Evolutionary conservation across 768 basidiomycete genomes (phyloP).

Genomic region (Lactarius tabidus): DNA sequence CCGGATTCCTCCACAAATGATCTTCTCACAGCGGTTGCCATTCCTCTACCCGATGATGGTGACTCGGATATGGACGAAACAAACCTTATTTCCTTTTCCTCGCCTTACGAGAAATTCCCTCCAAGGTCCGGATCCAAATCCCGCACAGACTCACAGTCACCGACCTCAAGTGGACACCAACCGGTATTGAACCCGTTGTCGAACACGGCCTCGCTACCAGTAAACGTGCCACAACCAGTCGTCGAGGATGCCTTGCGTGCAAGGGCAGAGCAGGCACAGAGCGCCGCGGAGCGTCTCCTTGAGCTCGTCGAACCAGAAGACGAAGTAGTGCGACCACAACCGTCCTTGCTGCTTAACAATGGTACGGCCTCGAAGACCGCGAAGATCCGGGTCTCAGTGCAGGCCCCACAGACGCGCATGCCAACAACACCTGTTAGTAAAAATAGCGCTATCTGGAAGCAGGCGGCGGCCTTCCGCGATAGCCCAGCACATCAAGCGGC

Average conservation of each 20-base stretch:
- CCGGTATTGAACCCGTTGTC: constrained; percentile 52
- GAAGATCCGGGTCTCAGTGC: constrained; percentile 38
- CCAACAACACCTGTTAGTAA: constrained; percentile 67
- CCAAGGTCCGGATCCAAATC: constrained; percentile 35
- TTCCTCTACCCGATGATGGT: constrained; percentile 71
- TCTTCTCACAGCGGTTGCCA: constrained; percentile 62
- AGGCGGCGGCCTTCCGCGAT: constrained; percentile 77
- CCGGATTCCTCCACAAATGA: constrained; percentile 38
- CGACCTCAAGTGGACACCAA: constrained; percentile 45
- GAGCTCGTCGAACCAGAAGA: constrained; percentile 84
- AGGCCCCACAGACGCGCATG: constrained; percentile 32
- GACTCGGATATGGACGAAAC: constrained; percentile 59
- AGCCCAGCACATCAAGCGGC: constrained; percentile 61
- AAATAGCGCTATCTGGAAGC: constrained; percentile 55
- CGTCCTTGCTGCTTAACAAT: constrained; percentile 23
- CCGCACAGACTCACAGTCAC: constrained; percentile 49
- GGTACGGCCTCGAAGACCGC: constrained; percentile 39
- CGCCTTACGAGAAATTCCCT: constrained; percentile 53
- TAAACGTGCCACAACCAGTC: constrained; percentile 46
- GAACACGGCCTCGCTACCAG: constrained; percentile 44
- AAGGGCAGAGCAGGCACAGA: constrained; percentile 89
- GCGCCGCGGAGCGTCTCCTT: constrained; percentile 81
- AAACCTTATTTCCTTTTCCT: constrained; percentile 69
- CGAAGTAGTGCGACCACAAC: constrained; percentile 31
- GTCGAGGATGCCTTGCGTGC: constrained; percentile 84